These are phyloP conservation scores for Linderina pennispora DNA, from an alignment of 192 early-diverging fungal species.

Conservation along the genomic window DNA sequence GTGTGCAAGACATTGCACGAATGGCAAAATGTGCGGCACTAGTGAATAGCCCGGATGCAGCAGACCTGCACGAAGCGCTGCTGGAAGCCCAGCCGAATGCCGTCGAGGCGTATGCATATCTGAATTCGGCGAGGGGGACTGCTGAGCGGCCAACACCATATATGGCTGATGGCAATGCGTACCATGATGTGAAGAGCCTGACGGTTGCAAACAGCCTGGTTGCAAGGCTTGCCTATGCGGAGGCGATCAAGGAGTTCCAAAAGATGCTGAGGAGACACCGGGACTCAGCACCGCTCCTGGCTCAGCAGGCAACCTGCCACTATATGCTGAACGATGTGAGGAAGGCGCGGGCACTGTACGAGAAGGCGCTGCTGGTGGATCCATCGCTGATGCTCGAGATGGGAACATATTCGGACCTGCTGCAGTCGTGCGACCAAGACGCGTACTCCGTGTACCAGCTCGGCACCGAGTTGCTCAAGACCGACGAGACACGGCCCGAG, in stretches of 20 bases:
- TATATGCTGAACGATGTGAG: constrained; percentile 16
- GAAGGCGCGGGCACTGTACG: constrained; percentile 18
- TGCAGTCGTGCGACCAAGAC: constrained; percentile 15
- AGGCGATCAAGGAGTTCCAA: constrained; percentile 8
- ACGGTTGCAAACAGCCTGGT: constrained; percentile 14
- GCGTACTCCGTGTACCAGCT: constrained; percentile 19
- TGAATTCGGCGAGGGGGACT: not conserved
- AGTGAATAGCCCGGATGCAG: constrained; percentile 19
- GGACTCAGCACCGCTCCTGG: constrained; percentile 17
- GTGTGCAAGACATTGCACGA: constrained; percentile 14
- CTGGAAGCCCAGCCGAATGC: constrained; percentile 26
- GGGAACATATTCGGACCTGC: constrained; percentile 19
- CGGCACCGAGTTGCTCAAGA: constrained; percentile 23
- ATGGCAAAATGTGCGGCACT: constrained; percentile 34
- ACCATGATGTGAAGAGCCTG: constrained; percentile 20
- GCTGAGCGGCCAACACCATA: too few relatives aligned
- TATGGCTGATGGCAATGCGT: constrained; percentile 9
- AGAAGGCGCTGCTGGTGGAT: constrained; percentile 16
- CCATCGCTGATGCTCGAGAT: constrained; percentile 18
- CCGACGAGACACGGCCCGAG: constrained; percentile 26
- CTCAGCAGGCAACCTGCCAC: constrained; percentile 29
- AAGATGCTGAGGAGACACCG: constrained; percentile 14
- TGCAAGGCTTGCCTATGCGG: constrained; percentile 17
- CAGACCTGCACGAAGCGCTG: constrained; percentile 17
- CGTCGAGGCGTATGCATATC: constrained; percentile 16